Evolutionary conservation across 768 basidiomycete species (phyloP).

Genomic region (Russula earlei): DNA sequence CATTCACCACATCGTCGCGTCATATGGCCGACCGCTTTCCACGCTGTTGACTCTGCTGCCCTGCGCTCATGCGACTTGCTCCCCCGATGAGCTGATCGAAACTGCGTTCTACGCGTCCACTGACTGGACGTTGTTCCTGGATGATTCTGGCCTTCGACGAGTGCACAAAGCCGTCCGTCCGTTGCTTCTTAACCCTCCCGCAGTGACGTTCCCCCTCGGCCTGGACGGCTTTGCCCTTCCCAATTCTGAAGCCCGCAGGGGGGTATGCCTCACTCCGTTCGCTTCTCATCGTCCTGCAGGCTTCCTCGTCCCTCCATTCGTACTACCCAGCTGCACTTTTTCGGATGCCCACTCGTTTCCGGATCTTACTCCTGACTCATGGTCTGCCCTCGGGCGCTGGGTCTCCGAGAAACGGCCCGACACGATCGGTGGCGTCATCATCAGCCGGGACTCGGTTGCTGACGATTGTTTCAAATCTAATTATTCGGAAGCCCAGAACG

Average conservation of each 20-base stretch:
- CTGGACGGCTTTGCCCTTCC: constrained; percentile 7
- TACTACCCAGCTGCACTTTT: constrained; percentile 31
- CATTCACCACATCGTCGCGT: constrained; percentile 8
- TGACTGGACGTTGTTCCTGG: constrained; percentile 16
- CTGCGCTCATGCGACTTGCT: background rate
- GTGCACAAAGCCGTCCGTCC: background rate
- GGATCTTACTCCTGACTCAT: constrained; percentile 19
- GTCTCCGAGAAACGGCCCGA: constrained; percentile 25
- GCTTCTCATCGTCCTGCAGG: constrained; percentile 31
- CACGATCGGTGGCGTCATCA: constrained; percentile 33
- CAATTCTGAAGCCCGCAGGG: background rate
- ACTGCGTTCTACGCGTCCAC: background rate
- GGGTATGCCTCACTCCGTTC: constrained; percentile 24
- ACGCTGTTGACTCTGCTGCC: constrained; percentile 7
- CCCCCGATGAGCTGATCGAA: constrained; percentile 4
- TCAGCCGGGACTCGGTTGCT: constrained; percentile 13
- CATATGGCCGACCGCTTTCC: background rate
- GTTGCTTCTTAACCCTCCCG: constrained; percentile 12
- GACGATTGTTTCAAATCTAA: constrained; percentile 12
- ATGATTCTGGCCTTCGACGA: constrained; percentile 5
- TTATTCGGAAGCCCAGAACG: constrained; percentile 1
- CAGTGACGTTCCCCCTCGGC: constrained; percentile 18
- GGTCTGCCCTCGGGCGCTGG: constrained; percentile 25
- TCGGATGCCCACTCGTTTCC: constrained; percentile 23
- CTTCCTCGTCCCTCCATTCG: constrained; percentile 55